Base-by-base conservation (phyloP, 805 yeast species). In the Lipomyces mesembrius region DNA sequence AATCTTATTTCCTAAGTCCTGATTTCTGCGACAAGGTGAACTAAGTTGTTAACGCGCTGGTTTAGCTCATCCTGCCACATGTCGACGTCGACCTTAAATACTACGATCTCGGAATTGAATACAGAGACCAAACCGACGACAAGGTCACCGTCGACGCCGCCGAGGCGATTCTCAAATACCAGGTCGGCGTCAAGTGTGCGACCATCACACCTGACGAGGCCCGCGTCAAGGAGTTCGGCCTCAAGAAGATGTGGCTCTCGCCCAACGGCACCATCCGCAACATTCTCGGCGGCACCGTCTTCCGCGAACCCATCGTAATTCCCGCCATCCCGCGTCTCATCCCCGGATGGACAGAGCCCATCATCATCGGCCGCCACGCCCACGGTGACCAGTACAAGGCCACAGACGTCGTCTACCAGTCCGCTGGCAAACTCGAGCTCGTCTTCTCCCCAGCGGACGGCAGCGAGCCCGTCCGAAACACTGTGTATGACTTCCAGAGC, bases 161-260 rank as follows among this genome's bases (percentile, higher is more conserved):
- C 29, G 81, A 88, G 60, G 98, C 98, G 62, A 93, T 92, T 73
- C 81, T 87, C 78, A 85, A 92, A 79, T 89, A 91, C 79, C 90
- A 91, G 63, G 98, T 94, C 65, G 98, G 97, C 37, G 91, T 94
- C 74, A 94, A 94, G 82, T 94, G 98, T 82, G 98, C 98, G 65
- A 94, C 98, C 61, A 94, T 94, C 78, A 94, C 98, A n/a, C 98
- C 98, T 7, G 97, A 91, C 77, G 98, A 94, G 82, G 95, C 91
- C 59, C 87, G 98, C 75, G 98, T 94, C 62, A 83, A 90, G 79
- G 98, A 94, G 80, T 94, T 92, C 80, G 82, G 85, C 64, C 84
- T 94, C 79, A 92, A 94, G 82, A 90, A 92, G 79, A 94, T 94
- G 98, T 94, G 98, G 98, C 84, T 89, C 67, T 91, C 97, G 17